Percentiles rank a stretch among this genome's conserved stretches.
Conservation (phyloP, 805 yeast species). For the Candida verbasci region DNA sequence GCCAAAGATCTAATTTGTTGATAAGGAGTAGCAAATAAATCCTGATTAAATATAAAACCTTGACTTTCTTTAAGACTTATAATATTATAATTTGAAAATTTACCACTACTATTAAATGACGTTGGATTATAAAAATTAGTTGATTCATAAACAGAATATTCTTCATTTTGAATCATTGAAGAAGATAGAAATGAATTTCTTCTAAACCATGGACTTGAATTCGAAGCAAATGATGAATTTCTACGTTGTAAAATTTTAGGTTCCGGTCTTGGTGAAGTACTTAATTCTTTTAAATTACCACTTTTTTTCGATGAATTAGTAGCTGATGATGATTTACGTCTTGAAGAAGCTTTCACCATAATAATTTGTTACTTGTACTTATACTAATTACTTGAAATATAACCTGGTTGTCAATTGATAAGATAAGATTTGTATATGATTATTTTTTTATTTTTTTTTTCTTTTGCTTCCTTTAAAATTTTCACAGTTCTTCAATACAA, state of each 20-base stretch:
- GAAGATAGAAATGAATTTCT: constrained; percentile 53
- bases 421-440: too few species aligned
- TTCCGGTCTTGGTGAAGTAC: constrained; percentile 7
- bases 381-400: too few species aligned
- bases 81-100: constrained; percentile 22
- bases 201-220: constrained; percentile 51
- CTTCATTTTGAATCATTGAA: constrained; percentile 56
- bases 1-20: constrained; percentile 48
- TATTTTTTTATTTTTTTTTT: too few species aligned
- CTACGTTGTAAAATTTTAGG: constrained; percentile 15
- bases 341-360: not conserved
- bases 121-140: constrained; percentile 22
- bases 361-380: too few species aligned
- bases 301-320: not conserved
- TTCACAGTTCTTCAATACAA: too few species aligned
- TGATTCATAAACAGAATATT: constrained; percentile 49
- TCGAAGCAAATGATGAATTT: constrained; percentile 26
- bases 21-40: constrained; percentile 65
- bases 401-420: too few species aligned
- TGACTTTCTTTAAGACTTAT: constrained; percentile 59
- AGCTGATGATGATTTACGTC: constrained; percentile 6
- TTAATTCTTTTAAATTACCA: not conserved
- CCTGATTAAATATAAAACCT: constrained; percentile 76
- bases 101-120: constrained; percentile 9
- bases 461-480: too few species aligned